Percentiles rank a stretch among this genome's conserved stretches.
phyloP scores from a whole-genome alignment of 2,329 filamentous ascomycete species.

The Trichoderma simmonsii region DNA sequence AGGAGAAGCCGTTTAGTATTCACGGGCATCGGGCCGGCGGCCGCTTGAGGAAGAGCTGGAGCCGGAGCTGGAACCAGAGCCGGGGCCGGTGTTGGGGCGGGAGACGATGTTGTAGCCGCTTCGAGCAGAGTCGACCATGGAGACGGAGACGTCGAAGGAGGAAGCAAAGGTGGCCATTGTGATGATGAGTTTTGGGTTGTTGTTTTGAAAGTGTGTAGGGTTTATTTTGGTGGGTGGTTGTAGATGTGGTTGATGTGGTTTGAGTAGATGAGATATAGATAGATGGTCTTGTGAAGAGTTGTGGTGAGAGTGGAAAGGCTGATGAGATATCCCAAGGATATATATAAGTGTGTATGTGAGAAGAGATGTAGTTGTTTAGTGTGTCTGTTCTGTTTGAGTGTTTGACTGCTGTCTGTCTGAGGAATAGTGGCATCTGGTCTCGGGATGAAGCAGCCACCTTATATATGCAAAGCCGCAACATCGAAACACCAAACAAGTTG shows the following conservation, averaged over 20 bases:
- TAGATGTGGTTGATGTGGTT: not conserved
- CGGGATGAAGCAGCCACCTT: constrained; percentile 4
- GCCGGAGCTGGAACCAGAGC: constrained; percentile 23
- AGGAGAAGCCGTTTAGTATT: constrained; percentile 38
- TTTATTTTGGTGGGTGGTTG: not conserved
- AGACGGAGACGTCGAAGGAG: constrained; percentile 28
- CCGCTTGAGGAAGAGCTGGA: constrained; percentile 4
- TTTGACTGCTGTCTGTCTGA: constrained; percentile 2
- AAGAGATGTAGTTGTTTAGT: not conserved
- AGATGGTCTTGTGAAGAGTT: not conserved
- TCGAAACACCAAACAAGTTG: not conserved
- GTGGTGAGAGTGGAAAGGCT: not conserved
- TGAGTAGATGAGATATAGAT: not conserved
- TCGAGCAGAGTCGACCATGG: constrained; percentile 39
- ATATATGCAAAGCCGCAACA: constrained; percentile 1
- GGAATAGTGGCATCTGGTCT: not conserved
- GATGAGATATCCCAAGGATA: not conserved
- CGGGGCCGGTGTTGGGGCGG: constrained; percentile 22
- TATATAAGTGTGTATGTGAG: not conserved
- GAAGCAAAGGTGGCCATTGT: constrained; percentile 33
- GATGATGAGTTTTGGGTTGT: not conserved
- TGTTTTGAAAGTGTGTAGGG: not conserved
- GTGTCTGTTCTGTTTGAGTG: not conserved
- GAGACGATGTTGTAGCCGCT: constrained; percentile 43
- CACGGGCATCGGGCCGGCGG: constrained; percentile 43